Evolutionary conservation across 2,329 filamentous ascomycete genomes (phyloP), one percentile per base, ranked within the genome.

Genomic region (Furcasterigmium sp.): DNA sequence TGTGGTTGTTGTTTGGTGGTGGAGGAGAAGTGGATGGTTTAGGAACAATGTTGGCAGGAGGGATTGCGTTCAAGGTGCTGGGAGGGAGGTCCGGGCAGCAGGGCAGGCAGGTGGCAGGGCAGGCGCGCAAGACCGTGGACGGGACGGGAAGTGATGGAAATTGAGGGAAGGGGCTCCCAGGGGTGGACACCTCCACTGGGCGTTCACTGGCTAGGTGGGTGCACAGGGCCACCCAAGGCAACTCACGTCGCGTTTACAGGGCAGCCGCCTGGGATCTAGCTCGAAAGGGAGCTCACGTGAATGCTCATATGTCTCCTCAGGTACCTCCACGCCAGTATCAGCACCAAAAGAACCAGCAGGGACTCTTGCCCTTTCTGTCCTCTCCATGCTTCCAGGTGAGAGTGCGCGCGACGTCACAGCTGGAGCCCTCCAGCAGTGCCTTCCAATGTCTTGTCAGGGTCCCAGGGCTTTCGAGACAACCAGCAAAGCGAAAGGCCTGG

Each of bases 41-140:
- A 26, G 38, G 28, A 41, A 42, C 44, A 40, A 41, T 39, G 45
- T 42, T 37, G 30, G 43, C 43, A 36, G 35, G 43, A 38, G 43
- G 26, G 43, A 37, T 19, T 25, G 41, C 28, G 28, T 40, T 40
- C 26, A 29, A 37, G n/a, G n/a, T 25, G 34, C 41, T 41, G 43
- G 44, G 36, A 23, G 37, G 37, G 39, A n/a, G n/a, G n/a, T n/a
- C n/a, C n/a, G n/a, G n/a, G n/a, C n/a, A n/a, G 42, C 41, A 35
- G 32, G 26, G 38, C 34, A 25, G 36, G 23, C 23, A 26, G 23
- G 23, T 11, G 23, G 23, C 23, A 11, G 23, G 23, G 23, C 7
- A 28, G 35, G 32, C 25, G 34, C 28, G 32, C 43, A 43, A 43
- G 37, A 36, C 38, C 39, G 41, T 26, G 23, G 23, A 26, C 7